A percentile compares a stretch with the other conserved stretches of the same genome.
Evolutionary conservation across 768 basidiomycete genomes (phyloP).

Genomic region (Lactarius akahatsu): DNA sequence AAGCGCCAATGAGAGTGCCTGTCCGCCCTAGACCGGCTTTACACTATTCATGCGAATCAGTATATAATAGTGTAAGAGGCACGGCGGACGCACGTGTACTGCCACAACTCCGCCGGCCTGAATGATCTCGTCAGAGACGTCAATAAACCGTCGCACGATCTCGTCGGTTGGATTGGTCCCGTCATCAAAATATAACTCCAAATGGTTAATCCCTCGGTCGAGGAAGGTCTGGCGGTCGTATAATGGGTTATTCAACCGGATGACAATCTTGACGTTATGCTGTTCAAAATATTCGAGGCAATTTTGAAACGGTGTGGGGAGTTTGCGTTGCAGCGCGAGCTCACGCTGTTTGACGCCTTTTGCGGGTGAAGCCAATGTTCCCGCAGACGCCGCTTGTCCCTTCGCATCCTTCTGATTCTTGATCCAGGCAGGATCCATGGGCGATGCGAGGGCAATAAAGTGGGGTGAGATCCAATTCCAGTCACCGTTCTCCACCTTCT

Average conservation of each 20-base stretch:
- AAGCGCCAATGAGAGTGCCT: conserved; percentile 95
- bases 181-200: conserved; percentile 96
- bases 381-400: conserved; percentile 52
- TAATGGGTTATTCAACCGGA: conserved; percentile 89
- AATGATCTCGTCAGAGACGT: conserved; percentile 75
- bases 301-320: conserved; percentile 79
- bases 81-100: conserved; percentile 67
- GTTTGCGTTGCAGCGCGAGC: conserved; percentile 69
- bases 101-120: conserved; percentile 79
- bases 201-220: conserved; percentile 82
- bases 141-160: conserved; percentile 89
- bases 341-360: conserved; percentile 38
- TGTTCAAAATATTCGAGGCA: conserved; percentile 93
- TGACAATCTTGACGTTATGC: conserved; percentile 82
- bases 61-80: conserved; percentile 16
- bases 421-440: conserved; percentile 77
- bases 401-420: conserved; percentile 72
- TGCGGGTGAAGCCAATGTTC: conserved; percentile 31
- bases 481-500: conserved; percentile 93
- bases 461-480: conserved; percentile 95
- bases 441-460: conserved; percentile 93
- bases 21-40: conserved; percentile 97
- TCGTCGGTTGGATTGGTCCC: conserved; percentile 97
- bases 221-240: conserved; percentile 82
- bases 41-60: conserved; percentile 52